Evolutionary conservation across 78 protist genomes (phyloP).

Genomic region (Pelomyxa schiedti): DNA sequence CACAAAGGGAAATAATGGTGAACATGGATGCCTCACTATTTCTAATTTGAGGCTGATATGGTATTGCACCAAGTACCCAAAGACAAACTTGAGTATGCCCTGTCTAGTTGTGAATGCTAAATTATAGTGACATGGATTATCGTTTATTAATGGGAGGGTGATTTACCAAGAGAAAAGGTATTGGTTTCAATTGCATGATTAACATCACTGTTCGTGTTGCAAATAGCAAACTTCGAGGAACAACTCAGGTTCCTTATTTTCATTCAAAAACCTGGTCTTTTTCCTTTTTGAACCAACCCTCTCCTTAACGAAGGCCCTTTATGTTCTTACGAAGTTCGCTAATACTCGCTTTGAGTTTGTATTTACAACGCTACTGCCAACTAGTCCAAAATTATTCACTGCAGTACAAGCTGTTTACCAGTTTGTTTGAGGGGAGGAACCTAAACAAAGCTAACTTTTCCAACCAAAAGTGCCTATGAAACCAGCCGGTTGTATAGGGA

Average conservation of each 20-base stretch:
- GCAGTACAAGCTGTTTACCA: constrained; percentile 62
- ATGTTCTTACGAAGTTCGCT: constrained; percentile 30
- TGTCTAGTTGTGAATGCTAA: background rate
- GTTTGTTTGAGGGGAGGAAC: background rate
- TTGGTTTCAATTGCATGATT: background rate
- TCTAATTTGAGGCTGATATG: constrained; percentile 74
- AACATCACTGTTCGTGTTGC: background rate
- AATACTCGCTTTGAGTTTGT: constrained; percentile 50
- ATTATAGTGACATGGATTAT: background rate
- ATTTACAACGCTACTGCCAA: constrained; percentile 47
- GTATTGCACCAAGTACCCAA: background rate
- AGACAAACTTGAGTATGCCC: constrained; percentile 22
- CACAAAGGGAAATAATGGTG: constrained; percentile 78
- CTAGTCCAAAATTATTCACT: constrained; percentile 61
- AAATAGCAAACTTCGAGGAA: background rate
- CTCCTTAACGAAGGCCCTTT: constrained; percentile 63
- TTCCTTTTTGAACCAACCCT: no score
- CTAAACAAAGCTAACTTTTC: background rate
- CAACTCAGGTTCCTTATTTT: background rate
- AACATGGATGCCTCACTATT: constrained; percentile 35
- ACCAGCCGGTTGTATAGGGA: constrained; percentile 61
- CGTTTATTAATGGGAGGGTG: background rate
- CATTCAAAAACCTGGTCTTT: background rate
- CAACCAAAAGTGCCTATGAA: constrained; percentile 54
- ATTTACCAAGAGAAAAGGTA: no score